These are phyloP conservation scores for Rhododendron ovatum DNA, from an alignment of 148 eudicot genomes.

Conservation along the genomic window DNA sequence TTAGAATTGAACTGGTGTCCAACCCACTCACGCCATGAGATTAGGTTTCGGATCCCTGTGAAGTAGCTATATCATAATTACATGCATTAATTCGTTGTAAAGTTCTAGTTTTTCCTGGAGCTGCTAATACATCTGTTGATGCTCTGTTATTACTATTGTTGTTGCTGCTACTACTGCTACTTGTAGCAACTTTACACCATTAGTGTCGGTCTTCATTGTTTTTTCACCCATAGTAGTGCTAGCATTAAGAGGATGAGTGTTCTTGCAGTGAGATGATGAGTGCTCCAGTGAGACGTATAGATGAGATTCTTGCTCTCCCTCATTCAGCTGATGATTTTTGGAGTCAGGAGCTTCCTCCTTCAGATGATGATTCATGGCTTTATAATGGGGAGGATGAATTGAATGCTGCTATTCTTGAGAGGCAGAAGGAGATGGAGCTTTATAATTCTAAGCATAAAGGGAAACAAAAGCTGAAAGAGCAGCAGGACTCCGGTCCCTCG, in stretches of 20 bases:
- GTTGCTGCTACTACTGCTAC: background rate
- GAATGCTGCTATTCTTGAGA: conserved; percentile 74
- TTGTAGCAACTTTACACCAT: background rate
- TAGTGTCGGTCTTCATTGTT: background rate
- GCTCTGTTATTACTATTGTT: background rate
- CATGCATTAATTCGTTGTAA: background rate
- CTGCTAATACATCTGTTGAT: background rate
- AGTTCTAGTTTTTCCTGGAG: background rate
- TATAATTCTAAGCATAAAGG: conserved; percentile 51
- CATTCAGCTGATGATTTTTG: conserved; percentile 54
- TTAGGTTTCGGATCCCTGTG: background rate
- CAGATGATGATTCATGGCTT: conserved; percentile 96
- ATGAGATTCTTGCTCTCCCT: conserved; percentile 78
- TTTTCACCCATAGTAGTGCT: background rate
- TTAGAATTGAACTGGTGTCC: background rate
- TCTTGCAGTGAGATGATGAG: conserved; percentile 62
- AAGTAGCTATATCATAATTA: background rate
- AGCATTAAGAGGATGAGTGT: background rate
- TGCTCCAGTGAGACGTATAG: conserved; percentile 73
- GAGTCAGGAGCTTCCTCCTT: conserved; percentile 58
- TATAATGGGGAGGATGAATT: conserved; percentile 85
- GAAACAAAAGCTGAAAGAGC: conserved; percentile 61
- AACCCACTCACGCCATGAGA: background rate
- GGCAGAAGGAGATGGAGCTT: conserved; percentile 79
- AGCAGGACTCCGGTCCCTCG: conserved; percentile 29